phyloP scores from a whole-genome alignment of 371 early-diverging fungal species.

The Lichtheimia corymbifera region DNA sequence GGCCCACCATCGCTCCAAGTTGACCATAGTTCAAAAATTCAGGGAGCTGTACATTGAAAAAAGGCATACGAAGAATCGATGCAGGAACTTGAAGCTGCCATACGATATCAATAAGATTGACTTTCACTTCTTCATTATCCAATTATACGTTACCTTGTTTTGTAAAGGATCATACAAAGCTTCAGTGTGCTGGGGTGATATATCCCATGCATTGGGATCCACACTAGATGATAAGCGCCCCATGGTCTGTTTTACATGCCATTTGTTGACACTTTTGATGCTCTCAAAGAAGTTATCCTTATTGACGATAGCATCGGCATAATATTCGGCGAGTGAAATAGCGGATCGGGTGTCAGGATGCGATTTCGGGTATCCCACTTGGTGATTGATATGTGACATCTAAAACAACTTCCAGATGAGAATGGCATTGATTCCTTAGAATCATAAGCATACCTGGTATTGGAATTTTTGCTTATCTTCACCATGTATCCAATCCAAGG shows the following conservation, averaged over 20 bases:
- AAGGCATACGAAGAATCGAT: conserved; percentile 53
- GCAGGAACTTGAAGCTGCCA: conserved; percentile 54
- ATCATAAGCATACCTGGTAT: neutral
- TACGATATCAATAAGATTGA: neutral
- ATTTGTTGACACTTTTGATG: conserved; percentile 29
- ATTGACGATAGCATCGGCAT: conserved; percentile 33
- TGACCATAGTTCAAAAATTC: conserved; percentile 19
- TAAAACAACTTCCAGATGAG: neutral
- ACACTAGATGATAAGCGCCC: conserved; percentile 22
- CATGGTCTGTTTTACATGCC: conserved; percentile 25
- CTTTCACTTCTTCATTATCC: neutral
- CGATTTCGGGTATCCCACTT: conserved; percentile 41
- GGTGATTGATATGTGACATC: conserved; percentile 22
- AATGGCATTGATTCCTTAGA: neutral
- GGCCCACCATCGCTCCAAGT: conserved; percentile 14
- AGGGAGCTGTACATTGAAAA: conserved; percentile 47
- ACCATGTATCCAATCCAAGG: neutral
- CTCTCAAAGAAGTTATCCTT: conserved; percentile 49
- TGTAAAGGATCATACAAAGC: conserved; percentile 32
- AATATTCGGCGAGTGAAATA: conserved; percentile 46
- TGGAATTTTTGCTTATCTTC: neutral
- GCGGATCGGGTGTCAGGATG: conserved; percentile 42
- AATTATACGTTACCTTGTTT: conserved; percentile 19
- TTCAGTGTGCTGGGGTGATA: conserved; percentile 54
- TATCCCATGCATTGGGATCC: conserved; percentile 48